phyloP scores from a whole-genome alignment of 371 early-diverging fungal genomes.

The Actinomucor elegans region DNA sequence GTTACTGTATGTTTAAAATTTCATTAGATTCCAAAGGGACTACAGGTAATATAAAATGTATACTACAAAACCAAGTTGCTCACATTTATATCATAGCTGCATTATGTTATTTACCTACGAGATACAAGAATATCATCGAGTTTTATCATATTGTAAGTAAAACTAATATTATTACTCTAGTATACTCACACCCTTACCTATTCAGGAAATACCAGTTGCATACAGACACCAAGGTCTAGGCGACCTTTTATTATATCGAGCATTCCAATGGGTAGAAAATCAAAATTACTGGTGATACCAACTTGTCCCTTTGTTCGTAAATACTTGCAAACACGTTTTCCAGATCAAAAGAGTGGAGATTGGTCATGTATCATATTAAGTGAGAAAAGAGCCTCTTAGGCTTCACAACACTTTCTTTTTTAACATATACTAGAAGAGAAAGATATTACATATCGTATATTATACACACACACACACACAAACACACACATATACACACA shows the following conservation, averaged over 20 bases:
- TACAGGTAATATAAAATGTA: slow-evolving; percentile 12
- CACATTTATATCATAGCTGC: slow-evolving; percentile 15
- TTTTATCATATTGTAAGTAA: slow-evolving; percentile 21
- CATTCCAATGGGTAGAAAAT: slow-evolving; percentile 29
- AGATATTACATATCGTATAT: too few relatives aligned
- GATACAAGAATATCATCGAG: slow-evolving; percentile 17
- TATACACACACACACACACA: too few relatives aligned
- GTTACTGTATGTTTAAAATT: slow-evolving; percentile 26
- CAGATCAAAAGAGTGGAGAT: slow-evolving; percentile 10
- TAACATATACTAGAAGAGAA: too few relatives aligned
- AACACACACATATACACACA: too few relatives aligned
- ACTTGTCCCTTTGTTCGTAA: slow-evolving; percentile 28
- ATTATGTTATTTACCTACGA: slow-evolving; percentile 30
- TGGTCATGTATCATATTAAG: slow-evolving; percentile 12
- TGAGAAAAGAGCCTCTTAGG: too few relatives aligned
- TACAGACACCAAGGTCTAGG: slow-evolving; percentile 29
- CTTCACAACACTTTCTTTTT: too few relatives aligned
- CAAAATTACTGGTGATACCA: slow-evolving; percentile 21
- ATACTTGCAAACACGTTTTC: slow-evolving; percentile 14
- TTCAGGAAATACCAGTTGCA: slow-evolving; percentile 27
- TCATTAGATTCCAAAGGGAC: slow-evolving; percentile 18
- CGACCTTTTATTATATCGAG: slow-evolving; percentile 22
- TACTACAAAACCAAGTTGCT: not conserved
- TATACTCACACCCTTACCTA: not conserved
- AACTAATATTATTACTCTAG: not conserved